phyloP scores from a whole-genome alignment of 768 basidiomycete genomes.

The Xerocomellus dryophilus region DNA sequence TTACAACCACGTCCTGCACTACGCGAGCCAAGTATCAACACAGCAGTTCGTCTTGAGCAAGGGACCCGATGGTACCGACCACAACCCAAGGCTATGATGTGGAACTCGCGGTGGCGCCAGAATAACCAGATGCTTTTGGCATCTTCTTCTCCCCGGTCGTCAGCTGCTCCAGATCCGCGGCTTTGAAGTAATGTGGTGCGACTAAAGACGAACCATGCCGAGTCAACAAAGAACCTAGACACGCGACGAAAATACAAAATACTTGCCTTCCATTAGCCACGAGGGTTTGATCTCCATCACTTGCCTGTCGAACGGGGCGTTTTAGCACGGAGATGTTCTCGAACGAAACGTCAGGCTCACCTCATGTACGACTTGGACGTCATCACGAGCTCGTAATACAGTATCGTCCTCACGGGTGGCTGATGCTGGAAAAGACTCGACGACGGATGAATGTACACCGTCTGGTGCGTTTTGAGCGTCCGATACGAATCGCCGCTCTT shows the following conservation, averaged over 20 bases:
- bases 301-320: slow-evolving; percentile 48
- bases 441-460: slow-evolving; percentile 95
- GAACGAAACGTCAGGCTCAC: slow-evolving; percentile 31
- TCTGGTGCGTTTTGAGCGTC: slow-evolving; percentile 93
- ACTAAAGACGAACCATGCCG: slow-evolving; percentile 43
- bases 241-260: not conserved
- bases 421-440: slow-evolving; percentile 94
- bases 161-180: slow-evolving; percentile 75
- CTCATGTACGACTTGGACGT: slow-evolving; percentile 97
- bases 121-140: slow-evolving; percentile 66
- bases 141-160: slow-evolving; percentile 86
- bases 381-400: slow-evolving; percentile 97
- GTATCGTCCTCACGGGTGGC: slow-evolving; percentile 83
- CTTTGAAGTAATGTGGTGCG: slow-evolving; percentile 95
- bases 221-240: not conserved
- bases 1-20: not conserved
- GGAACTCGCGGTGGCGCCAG: slow-evolving; percentile 15
- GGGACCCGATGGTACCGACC: not conserved
- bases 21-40: not conserved
- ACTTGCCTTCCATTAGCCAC: slow-evolving; percentile 87
- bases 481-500: slow-evolving; percentile 97
- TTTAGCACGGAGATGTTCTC: not conserved
- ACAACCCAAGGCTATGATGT: slow-evolving; percentile 3
- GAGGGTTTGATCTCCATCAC: slow-evolving; percentile 97
- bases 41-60: not conserved